These are phyloP conservation scores for Solanum pimpinellifolium DNA, from an alignment of 257 asterid genomes.

Conservation along the genomic window DNA sequence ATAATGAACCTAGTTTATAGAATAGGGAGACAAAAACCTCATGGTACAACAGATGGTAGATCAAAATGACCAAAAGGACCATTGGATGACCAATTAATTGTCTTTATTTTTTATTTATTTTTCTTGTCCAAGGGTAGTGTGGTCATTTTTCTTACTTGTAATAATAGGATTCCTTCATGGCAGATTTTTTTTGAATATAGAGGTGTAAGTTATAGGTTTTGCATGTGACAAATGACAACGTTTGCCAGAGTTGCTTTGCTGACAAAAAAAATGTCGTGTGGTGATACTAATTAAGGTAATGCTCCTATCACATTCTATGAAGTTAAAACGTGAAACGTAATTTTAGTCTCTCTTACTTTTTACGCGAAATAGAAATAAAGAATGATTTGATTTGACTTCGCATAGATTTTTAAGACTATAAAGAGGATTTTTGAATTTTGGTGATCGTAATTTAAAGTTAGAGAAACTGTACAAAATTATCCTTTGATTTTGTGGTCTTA, in stretches of 20 bases:
- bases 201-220: background rate
- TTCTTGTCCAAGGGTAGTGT: background rate
- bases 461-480: no score
- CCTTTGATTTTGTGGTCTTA: no score
- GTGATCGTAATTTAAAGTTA: no score
- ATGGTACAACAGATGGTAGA: background rate
- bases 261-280: background rate
- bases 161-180: background rate
- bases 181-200: background rate
- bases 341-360: background rate
- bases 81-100: background rate
- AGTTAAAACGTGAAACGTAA: background rate
- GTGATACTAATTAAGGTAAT: background rate
- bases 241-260: background rate
- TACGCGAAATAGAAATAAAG: accelerated
- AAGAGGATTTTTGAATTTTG: no score
- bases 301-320: background rate
- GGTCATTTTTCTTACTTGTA: background rate
- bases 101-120: background rate
- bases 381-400: no score
- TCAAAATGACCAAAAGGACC: background rate
- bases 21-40: background rate
- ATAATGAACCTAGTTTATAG: background rate
- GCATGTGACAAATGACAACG: background rate
- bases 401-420: no score